Conservation (phyloP, 2,329 filamentous ascomycete species). For the Pyricularia sp. region DNA sequence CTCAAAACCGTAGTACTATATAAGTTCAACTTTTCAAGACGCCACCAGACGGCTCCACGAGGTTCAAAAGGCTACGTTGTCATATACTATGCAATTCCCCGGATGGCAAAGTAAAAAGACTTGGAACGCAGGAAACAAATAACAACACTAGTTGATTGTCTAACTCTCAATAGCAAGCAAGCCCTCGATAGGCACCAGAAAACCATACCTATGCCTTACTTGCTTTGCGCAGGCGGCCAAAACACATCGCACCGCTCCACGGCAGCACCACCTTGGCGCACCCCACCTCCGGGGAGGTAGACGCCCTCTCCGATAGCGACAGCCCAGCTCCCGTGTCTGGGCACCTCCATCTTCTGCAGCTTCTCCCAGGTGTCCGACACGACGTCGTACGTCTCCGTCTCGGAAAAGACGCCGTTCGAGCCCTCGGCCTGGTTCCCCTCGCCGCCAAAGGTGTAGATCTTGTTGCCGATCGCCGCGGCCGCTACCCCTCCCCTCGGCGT, state of each 20-base stretch:
- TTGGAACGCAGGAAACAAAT: too few relatives aligned
- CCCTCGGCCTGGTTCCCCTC: conserved; percentile 19
- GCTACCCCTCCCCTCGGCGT: conserved; percentile 23
- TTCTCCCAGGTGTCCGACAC: conserved; percentile 7
- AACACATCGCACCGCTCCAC: conserved; percentile 1
- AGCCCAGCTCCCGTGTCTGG: conserved; percentile 9
- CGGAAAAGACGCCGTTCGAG: conserved; percentile 6
- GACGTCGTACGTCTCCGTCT: conserved; percentile 9
- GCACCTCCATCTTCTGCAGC: conserved; percentile 8
- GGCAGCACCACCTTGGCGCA: background rate
- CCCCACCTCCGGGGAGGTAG: conserved; percentile 2
- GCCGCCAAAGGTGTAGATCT: conserved; percentile 26
- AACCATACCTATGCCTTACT: background rate
- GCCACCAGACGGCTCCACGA: too few relatives aligned
- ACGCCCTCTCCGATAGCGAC: background rate
- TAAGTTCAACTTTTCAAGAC: too few relatives aligned
- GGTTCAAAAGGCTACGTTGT: too few relatives aligned
- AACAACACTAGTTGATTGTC: too few relatives aligned
- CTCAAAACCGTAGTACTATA: too few relatives aligned
- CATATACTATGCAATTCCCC: too few relatives aligned
- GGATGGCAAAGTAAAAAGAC: too few relatives aligned
- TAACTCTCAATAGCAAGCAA: too few relatives aligned
- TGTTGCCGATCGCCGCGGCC: conserved; percentile 17
- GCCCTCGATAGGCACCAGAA: too few relatives aligned
- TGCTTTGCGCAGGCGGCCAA: background rate